Evolutionary conservation across 2,329 filamentous ascomycete species (phyloP), one percentile per base, ranked within the genome.

Genomic region (Stagonosporopsis rhizophila): DNA sequence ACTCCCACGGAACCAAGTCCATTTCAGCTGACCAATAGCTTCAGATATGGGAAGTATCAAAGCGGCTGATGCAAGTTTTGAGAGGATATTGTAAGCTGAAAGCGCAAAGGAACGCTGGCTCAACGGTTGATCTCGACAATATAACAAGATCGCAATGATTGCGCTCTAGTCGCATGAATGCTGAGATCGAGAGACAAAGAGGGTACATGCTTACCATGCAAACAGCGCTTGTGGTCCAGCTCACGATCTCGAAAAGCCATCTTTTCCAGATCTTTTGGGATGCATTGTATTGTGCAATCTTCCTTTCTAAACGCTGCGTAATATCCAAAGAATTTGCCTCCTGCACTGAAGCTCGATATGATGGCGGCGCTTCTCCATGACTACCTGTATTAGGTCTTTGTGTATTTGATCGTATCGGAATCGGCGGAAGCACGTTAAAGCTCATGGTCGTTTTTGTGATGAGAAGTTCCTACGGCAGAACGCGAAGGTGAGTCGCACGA

Each of bases 81-180:
- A 66, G 0, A 74, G 53, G 0, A 70, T 37, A 1, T 68, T 61
- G 30, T 68, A 63, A 15, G 61, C 56, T 0, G 60, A 67, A 0
- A 68, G 50, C 7, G 52, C 66, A 23, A 73, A 56, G 0, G 72
- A 68, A 71, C 74, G 76, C 14, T 73, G 56, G 1, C 67, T 64
- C 23, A 77, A 52, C 1, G 8, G 46, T 15, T 68, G 53, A 17
- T 70, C 61, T 44, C 75, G 55, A 15, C 71, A 69, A 6, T 51
- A 49, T 6, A 64, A 41, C 6, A 79, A 59, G 11, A 77, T 62
- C 3, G 58, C 64, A 17, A 78, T 59, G 8, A 78, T 78, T 4
- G 65, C 66, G 6, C 54, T 50, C 56, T 25, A 8, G 11, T 6
- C 5, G 6, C 4, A 30, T 11, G n/a, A 20, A 14, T 5, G 23